phyloP scores from a whole-genome alignment of 2,329 filamentous ascomycete species.

The Pseudogymnoascus sp. region DNA sequence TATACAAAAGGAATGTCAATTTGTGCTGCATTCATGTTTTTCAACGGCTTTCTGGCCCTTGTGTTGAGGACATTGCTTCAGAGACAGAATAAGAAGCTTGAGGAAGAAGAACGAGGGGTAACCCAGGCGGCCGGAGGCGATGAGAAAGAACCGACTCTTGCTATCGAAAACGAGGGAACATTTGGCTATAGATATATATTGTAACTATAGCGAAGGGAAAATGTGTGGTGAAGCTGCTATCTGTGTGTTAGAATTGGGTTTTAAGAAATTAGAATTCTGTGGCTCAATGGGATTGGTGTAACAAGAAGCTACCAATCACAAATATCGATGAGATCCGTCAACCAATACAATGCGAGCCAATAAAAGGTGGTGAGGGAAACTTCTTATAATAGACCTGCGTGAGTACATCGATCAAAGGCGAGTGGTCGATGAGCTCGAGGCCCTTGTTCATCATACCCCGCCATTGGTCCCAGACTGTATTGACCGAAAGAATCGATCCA shows the following conservation, averaged over 20 bases:
- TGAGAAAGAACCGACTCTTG: background rate
- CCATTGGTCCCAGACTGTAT: background rate
- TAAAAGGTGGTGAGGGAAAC: background rate
- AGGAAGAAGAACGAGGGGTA: slow-evolving; percentile 30
- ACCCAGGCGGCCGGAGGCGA: background rate
- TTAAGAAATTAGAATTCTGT: background rate
- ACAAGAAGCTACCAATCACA: background rate
- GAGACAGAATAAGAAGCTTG: slow-evolving; percentile 55
- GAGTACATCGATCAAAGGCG: background rate
- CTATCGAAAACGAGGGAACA: background rate
- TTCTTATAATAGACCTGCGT: background rate
- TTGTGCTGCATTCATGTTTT: slow-evolving; percentile 55
- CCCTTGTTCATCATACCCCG: background rate
- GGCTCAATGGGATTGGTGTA: background rate
- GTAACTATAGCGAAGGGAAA: background rate
- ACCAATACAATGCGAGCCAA: background rate
- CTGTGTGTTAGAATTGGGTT: background rate
- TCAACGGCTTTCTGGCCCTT: slow-evolving; percentile 50
- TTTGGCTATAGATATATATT: background rate
- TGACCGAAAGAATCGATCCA: background rate
- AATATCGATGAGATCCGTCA: background rate
- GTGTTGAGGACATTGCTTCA: slow-evolving; percentile 47
- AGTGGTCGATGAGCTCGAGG: background rate
- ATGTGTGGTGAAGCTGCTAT: background rate
- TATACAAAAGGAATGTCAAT: slow-evolving; percentile 50